Conservation (phyloP, 441 rosid genomes). For the Bruguiera hainesii region DNA sequence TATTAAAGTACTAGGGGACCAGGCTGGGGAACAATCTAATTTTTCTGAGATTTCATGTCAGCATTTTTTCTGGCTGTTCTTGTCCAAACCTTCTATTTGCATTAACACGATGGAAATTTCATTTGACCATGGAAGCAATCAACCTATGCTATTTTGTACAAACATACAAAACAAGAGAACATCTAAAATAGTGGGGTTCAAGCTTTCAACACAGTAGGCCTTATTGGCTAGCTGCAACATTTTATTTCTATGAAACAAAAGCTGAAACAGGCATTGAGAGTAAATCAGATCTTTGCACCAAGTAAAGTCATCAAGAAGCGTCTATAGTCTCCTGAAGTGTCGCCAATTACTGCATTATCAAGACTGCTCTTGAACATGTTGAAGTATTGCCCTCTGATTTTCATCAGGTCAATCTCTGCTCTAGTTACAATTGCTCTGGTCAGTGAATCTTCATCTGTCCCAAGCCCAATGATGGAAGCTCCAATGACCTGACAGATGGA, state of each 20-base stretch:
- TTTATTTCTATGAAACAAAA: conserved; percentile 2
- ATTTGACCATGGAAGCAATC: too few species aligned
- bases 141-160: not conserved
- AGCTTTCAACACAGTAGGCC: not conserved
- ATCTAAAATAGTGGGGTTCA: not conserved
- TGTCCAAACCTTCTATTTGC: too few species aligned
- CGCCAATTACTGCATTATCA: conserved; percentile 60
- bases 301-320: conserved; percentile 66
- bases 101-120: too few species aligned
- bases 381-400: conserved; percentile 53
- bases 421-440: conserved; percentile 72
- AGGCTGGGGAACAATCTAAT: too few species aligned
- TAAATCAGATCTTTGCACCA: conserved; percentile 34
- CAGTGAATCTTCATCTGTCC: conserved; percentile 84
- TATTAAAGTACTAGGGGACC: too few species aligned
- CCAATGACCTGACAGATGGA: conserved; percentile 43
- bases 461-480: conserved; percentile 55
- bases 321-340: conserved; percentile 74
- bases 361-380: conserved; percentile 49
- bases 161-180: conserved; percentile 5
- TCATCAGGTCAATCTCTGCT: conserved; percentile 76
- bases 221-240: not conserved
- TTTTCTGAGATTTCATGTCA: too few species aligned
- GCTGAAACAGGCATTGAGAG: not conserved
- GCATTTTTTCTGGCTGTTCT: too few species aligned